These are phyloP conservation scores for Candida schatavii DNA, from an alignment of 805 yeast genomes.

Conservation along the genomic window DNA sequence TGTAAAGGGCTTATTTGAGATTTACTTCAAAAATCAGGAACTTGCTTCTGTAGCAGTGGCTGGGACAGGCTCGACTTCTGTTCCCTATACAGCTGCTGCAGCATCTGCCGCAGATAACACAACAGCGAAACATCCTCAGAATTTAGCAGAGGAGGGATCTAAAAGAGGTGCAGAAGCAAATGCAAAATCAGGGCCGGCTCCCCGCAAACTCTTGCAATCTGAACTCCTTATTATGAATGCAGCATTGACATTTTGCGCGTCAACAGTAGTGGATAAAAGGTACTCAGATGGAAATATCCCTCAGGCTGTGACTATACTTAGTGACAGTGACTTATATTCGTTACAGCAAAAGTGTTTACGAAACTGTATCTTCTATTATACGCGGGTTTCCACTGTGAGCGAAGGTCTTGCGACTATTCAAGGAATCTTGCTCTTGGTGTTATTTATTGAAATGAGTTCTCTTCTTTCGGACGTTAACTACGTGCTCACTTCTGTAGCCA, in stretches of 20 bases:
- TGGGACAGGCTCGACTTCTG: not conserved
- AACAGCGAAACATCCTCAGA: too few species aligned
- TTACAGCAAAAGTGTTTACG: conserved; percentile 20
- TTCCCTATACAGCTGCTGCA: not conserved
- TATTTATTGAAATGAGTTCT: conserved; percentile 33
- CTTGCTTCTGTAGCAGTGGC: too few species aligned
- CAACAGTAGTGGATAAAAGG: conserved; percentile 18
- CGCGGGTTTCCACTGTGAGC: conserved; percentile 45
- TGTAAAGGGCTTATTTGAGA: conserved; percentile 20
- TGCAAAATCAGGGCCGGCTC: not conserved
- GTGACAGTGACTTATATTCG: not conserved
- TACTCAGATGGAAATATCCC: not conserved
- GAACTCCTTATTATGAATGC: conserved; percentile 34
- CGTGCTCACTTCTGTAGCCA: conserved; percentile 30
- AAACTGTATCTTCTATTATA: conserved; percentile 46
- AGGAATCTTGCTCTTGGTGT: conserved; percentile 48
- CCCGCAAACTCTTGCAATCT: conserved; percentile 11
- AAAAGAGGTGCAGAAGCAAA: not conserved
- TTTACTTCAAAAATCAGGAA: conserved; percentile 17
- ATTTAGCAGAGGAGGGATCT: too few species aligned
- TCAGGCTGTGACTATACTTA: not conserved
- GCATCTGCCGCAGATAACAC: too few species aligned
- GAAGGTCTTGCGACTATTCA: conserved; percentile 52
- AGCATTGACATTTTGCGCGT: conserved; percentile 23
- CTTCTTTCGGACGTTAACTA: conserved; percentile 28